phyloP scores from a whole-genome alignment of 768 basidiomycete species.

The Phanerodontia chrysosporium region DNA sequence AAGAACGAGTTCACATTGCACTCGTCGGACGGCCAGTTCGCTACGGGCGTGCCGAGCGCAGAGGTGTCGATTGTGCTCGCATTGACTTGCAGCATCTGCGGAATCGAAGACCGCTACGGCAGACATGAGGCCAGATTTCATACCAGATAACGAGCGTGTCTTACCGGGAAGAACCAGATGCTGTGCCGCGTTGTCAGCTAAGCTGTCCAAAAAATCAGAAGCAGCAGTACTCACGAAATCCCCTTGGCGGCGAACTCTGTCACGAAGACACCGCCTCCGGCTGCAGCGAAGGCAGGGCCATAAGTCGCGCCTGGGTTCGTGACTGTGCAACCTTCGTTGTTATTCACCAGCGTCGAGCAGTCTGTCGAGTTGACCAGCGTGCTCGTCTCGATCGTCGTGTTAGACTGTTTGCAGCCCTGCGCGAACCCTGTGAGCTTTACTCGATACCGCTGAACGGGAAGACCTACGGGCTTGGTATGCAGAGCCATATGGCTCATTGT shows the following conservation, averaged over 20 bases:
- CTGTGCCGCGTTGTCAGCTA: conserved; percentile 25
- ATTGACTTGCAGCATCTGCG: conserved; percentile 43
- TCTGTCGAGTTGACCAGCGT: conserved; percentile 52
- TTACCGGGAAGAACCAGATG: conserved; percentile 60
- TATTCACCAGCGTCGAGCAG: conserved; percentile 52
- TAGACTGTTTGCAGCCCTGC: conserved; percentile 48
- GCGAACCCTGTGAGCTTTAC: neutral
- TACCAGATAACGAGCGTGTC: conserved; percentile 15
- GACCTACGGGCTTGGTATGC: conserved; percentile 54
- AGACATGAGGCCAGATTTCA: neutral
- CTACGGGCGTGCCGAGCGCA: conserved; percentile 61
- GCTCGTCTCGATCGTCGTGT: conserved; percentile 45
- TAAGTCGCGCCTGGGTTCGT: conserved; percentile 51
- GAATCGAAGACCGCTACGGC: conserved; percentile 39
- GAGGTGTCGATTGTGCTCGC: conserved; percentile 49
- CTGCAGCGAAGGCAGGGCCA: conserved; percentile 58
- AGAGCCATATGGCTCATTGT: conserved; percentile 67
- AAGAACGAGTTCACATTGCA: conserved; percentile 56
- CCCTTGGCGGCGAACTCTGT: conserved; percentile 66
- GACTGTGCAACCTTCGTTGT: conserved; percentile 64
- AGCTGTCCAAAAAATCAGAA: neutral
- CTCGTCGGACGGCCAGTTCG: conserved; percentile 56
- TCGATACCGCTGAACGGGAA: neutral
- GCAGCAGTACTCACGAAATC: conserved; percentile 47
- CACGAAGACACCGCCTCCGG: conserved; percentile 71